phyloP scores from a whole-genome alignment of 2,329 filamentous ascomycete species.

The Ilyonectria destructans region DNA sequence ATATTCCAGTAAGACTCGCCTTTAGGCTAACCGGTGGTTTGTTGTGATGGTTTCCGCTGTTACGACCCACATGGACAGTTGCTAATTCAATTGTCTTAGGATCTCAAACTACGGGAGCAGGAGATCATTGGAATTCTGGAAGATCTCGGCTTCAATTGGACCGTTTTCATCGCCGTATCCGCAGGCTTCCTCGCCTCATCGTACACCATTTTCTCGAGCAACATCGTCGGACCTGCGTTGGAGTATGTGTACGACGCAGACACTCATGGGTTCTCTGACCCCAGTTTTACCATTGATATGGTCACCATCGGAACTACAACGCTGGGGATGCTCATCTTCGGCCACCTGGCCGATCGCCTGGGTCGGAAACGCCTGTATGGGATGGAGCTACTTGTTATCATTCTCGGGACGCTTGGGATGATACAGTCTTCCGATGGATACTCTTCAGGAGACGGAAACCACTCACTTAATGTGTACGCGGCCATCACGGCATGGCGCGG shows the following conservation, averaged over 20 bases:
- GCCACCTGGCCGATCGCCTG: slow-evolving; percentile 46
- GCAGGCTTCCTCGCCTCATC: slow-evolving; percentile 51
- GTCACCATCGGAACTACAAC: slow-evolving; percentile 44
- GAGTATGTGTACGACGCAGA: slow-evolving; percentile 46
- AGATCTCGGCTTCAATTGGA: slow-evolving; percentile 47
- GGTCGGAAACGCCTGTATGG: slow-evolving; percentile 48
- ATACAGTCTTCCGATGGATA: slow-evolving; percentile 39
- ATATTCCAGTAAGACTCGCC: background rate
- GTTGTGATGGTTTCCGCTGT: background rate
- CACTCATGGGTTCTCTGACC: slow-evolving; percentile 16
- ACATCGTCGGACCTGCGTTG: slow-evolving; percentile 48
- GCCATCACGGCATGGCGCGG: slow-evolving; percentile 17
- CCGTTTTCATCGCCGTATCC: slow-evolving; percentile 47
- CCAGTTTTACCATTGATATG: slow-evolving; percentile 41
- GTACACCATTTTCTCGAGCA: slow-evolving; percentile 51
- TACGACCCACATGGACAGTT: background rate
- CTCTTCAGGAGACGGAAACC: background rate
- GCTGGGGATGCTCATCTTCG: slow-evolving; percentile 44
- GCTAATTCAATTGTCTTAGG: background rate
- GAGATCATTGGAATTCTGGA: slow-evolving; percentile 11
- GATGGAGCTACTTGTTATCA: slow-evolving; percentile 45
- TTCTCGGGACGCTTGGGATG: slow-evolving; percentile 44
- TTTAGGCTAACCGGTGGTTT: background rate
- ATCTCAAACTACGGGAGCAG: background rate
- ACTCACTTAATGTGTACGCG: slow-evolving; percentile 19